Conservation (phyloP, 2,329 filamentous ascomycete genomes). For the Sclerotinia nivalis region DNA sequence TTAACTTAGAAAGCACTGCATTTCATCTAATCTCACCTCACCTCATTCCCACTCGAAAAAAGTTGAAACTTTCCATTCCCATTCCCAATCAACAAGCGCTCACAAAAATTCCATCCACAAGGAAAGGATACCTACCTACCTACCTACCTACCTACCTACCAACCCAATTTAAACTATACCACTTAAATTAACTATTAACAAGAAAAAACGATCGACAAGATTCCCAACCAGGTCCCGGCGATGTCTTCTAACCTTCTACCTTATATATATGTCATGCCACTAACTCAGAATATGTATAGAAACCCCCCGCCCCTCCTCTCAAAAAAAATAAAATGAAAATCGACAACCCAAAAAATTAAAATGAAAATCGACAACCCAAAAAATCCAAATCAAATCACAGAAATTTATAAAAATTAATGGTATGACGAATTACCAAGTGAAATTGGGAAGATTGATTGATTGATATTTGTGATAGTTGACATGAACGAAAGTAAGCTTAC, state of each 20-base stretch:
- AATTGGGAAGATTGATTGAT: not conserved
- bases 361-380: not conserved
- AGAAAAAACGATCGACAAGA: not conserved
- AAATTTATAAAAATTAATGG: not conserved
- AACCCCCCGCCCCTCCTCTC: no score
- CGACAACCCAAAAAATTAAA: no score
- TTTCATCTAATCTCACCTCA: not conserved
- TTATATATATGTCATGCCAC: no score
- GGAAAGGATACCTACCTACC: not conserved
- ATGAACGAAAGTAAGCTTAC: not conserved
- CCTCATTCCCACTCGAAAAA: not conserved
- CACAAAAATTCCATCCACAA: not conserved
- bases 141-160: no score
- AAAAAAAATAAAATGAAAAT: no score
- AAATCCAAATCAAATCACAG: slow-evolving; percentile 13
- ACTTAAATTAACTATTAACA: no score
- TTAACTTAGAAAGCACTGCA: not conserved
- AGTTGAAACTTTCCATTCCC: no score
- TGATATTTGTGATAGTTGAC: not conserved
- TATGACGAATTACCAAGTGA: no score
- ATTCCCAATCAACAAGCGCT: not conserved
- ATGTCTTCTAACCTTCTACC: not conserved
- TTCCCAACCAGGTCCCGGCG: not conserved
- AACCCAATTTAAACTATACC: no score
- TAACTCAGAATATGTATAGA: no score